Conservation (phyloP, 331 rosid species). For the Telfairia occidentalis region DNA sequence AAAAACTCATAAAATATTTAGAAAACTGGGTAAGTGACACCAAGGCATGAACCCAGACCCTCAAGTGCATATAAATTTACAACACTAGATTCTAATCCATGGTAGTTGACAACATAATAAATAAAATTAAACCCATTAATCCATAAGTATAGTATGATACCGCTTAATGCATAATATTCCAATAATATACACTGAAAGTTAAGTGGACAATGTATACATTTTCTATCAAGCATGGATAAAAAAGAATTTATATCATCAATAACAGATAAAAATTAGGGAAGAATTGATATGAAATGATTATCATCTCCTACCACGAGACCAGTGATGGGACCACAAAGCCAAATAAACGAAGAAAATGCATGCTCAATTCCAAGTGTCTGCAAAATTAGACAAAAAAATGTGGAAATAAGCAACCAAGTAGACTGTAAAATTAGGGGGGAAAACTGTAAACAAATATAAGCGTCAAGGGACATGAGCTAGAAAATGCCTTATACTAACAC, state of each 20-base stretch:
- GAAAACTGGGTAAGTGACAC: not conserved
- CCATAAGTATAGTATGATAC: not conserved
- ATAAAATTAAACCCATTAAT: not conserved
- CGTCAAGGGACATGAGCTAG: not conserved
- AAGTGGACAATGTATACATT: not conserved
- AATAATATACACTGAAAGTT: not conserved
- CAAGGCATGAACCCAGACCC: not conserved
- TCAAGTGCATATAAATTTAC: not conserved
- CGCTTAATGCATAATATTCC: not conserved
- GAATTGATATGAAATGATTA: not conserved
- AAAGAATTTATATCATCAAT: not conserved
- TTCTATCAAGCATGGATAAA: not conserved
- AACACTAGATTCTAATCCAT: not conserved
- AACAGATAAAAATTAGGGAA: not conserved
- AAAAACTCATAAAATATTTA: not conserved
- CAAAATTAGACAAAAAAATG: constrained; percentile 16
- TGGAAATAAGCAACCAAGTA: not conserved
- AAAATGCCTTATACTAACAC: not conserved
- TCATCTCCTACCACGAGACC: constrained; percentile 86
- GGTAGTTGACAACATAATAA: not conserved
- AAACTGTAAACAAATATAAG: not conserved
- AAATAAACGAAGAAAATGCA: constrained; percentile 95
- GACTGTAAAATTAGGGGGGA: not conserved
- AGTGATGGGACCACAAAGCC: constrained; percentile 99
- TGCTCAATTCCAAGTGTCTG: constrained; percentile 98